Conservation (phyloP, 495 filamentous ascomycete species). For the Hypoxylon perforatum region DNA sequence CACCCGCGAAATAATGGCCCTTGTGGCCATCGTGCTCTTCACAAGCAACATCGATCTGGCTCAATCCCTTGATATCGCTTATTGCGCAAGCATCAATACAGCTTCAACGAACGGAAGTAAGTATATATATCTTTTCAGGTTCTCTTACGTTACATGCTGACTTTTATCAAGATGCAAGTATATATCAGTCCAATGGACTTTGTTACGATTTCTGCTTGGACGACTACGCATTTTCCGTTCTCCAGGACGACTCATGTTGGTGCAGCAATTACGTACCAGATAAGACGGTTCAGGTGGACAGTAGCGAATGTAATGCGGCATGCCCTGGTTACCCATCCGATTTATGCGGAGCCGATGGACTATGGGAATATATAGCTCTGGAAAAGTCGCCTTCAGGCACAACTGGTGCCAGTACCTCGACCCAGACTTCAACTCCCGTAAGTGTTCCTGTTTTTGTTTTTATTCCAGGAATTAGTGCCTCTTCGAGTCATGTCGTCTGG, state of each 20-base stretch:
- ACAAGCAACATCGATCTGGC: constrained; percentile 34
- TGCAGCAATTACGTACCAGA: constrained; percentile 54
- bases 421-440: constrained; percentile 36
- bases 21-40: constrained; percentile 18
- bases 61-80: constrained; percentile 47
- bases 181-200: constrained; percentile 59
- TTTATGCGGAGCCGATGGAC: constrained; percentile 51
- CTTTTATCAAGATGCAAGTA: constrained; percentile 46
- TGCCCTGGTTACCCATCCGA: constrained; percentile 59
- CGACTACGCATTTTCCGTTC: constrained; percentile 52
- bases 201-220: constrained; percentile 52
- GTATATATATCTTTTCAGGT: constrained; percentile 18
- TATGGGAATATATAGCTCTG: constrained; percentile 55
- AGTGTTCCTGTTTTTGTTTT: constrained; percentile 41
- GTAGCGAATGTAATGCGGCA: constrained; percentile 42
- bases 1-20: constrained; percentile 27
- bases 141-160: constrained; percentile 14
- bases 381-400: constrained; percentile 45
- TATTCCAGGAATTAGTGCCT: constrained; percentile 29
- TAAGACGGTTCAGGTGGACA: constrained; percentile 44
- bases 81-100: constrained; percentile 57
- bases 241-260: constrained; percentile 55
- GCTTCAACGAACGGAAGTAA: constrained; percentile 48
- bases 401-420: constrained; percentile 26
- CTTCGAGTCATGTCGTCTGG: constrained; percentile 38